Base-by-base conservation (phyloP, 1,139 yeast species). In the Yamadazyma blattariae region DNA sequence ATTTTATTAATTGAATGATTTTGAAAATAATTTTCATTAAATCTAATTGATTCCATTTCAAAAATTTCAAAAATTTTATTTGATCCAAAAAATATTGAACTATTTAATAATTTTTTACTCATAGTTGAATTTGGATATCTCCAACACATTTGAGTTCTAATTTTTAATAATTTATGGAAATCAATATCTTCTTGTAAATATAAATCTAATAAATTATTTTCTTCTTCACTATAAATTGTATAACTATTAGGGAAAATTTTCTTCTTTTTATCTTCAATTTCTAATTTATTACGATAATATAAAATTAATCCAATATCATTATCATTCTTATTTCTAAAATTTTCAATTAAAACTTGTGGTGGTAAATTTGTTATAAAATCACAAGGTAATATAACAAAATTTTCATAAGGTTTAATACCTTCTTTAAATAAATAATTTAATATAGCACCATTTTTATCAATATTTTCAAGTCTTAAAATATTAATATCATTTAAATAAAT, bases 311-410 rank as follows among this genome's bases (percentile, higher is more conserved):
- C 92, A 37, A 82, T 56, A 47, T 85, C 89, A 20, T 71, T 64
- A 29, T 75, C 80, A 27, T 71, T 74, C 49, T 80, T 77, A 48
- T 79, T 82, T 48, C 96, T 71, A 56, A 82, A 90, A 30, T 84
- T 84, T 54, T 92, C 96, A 35, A 90, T 79, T 29, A 94, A 68
- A 16, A 83, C 83, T 50, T 85, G 92, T 4, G 98, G 96, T 5
- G 96, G 96, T 28, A 90, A 68, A 56, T 90, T 90, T 5, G 97
- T 88, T 33, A 92, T 70, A 51, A 92, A 85, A 59, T 94, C 98
- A 64, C 97, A 90, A 4, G 98, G 97, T 41, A 94, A 63, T 27
- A 92, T 59, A 15, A 89, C 87, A 52, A 88, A 82, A 53, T 86
- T 49, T 35, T 52, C 43, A 29, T 43, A 47, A n/a, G 51, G 41